Conservation (phyloP, 768 basidiomycete genomes). For the Megacollybia marginata region DNA sequence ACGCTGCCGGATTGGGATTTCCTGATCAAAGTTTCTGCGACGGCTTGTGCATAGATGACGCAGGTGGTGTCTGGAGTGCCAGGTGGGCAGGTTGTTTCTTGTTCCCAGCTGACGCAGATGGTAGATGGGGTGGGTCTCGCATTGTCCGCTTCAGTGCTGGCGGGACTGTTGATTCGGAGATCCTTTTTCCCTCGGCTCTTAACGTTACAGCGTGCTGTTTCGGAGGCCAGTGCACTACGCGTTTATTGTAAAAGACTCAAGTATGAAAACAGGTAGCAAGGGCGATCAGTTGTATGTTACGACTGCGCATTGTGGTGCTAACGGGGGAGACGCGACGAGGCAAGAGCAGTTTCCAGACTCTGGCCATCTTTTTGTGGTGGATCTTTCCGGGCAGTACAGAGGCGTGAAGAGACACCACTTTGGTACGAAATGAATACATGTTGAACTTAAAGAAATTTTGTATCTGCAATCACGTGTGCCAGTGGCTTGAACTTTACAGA, state of each 20-base stretch:
- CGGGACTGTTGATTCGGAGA: conserved; percentile 49
- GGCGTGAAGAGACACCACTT: conserved; percentile 30
- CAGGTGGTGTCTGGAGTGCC: conserved; percentile 63
- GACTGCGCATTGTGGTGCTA: conserved; percentile 53
- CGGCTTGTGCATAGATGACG: conserved; percentile 57
- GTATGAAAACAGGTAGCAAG: conserved; percentile 11
- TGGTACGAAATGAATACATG: neutral
- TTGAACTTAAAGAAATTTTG: too few relatives aligned
- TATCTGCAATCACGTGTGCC: neutral
- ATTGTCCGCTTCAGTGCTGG: conserved; percentile 47
- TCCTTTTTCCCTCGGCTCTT: conserved; percentile 53
- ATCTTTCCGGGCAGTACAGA: conserved; percentile 34
- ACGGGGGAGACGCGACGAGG: conserved; percentile 41
- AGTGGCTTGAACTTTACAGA: too few relatives aligned
- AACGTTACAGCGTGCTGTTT: conserved; percentile 66
- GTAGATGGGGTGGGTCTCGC: conserved; percentile 58
- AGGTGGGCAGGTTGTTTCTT: conserved; percentile 20
- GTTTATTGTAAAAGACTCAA: too few relatives aligned
- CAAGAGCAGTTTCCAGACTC: conserved; percentile 47
- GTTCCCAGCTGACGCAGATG: neutral
- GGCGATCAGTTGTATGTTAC: conserved; percentile 61
- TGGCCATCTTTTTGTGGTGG: conserved; percentile 48
- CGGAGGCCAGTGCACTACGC: conserved; percentile 31
- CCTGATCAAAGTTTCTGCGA: conserved; percentile 49
- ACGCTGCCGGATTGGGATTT: conserved; percentile 47